Evolutionary conservation across 1,284 basidiomycete genomes (phyloP).

Genomic region (Apiotrichum gamsii): DNA sequence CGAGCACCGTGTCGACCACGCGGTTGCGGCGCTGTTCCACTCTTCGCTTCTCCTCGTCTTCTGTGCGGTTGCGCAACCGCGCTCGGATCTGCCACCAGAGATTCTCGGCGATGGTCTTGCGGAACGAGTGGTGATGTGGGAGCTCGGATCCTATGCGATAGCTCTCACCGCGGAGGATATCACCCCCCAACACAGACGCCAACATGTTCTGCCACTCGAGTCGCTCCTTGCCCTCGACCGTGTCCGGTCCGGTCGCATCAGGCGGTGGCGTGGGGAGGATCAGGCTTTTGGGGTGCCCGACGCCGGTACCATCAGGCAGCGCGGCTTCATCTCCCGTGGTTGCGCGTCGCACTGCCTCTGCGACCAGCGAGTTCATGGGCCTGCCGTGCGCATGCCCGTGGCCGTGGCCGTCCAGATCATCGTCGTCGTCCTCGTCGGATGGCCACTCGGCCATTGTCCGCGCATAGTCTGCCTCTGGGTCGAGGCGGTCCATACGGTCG

Average conservation of each 20-base stretch:
- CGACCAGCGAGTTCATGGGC: constrained; percentile 11
- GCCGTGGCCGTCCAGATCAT: constrained; percentile 7
- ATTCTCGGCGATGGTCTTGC: constrained; percentile 60
- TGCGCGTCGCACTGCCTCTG: constrained; percentile 12
- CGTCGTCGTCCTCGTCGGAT: constrained; percentile 19
- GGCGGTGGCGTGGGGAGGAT: constrained; percentile 16
- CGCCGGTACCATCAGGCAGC: constrained; percentile 1
- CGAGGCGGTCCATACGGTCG: constrained; percentile 5
- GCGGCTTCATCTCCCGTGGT: constrained; percentile 10
- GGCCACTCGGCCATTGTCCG: constrained; percentile 19
- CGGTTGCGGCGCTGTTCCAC: constrained; percentile 76
- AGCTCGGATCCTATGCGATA: constrained; percentile 68
- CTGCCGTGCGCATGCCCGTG: not conserved
- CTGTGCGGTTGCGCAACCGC: constrained; percentile 68
- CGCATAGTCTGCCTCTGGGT: constrained; percentile 19
- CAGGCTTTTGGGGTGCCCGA: constrained; percentile 16
- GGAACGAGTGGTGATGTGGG: constrained; percentile 59
- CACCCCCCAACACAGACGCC: constrained; percentile 81
- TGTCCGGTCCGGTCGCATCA: constrained; percentile 16
- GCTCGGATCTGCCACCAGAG: constrained; percentile 91
- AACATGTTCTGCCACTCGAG: constrained; percentile 94
- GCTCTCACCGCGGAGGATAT: constrained; percentile 88
- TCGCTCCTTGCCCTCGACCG: constrained; percentile 65
- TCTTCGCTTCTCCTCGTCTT: constrained; percentile 73
- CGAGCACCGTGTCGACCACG: constrained; percentile 72